Conservation (phyloP, 345 rosid genomes). For the Salix exigua region DNA sequence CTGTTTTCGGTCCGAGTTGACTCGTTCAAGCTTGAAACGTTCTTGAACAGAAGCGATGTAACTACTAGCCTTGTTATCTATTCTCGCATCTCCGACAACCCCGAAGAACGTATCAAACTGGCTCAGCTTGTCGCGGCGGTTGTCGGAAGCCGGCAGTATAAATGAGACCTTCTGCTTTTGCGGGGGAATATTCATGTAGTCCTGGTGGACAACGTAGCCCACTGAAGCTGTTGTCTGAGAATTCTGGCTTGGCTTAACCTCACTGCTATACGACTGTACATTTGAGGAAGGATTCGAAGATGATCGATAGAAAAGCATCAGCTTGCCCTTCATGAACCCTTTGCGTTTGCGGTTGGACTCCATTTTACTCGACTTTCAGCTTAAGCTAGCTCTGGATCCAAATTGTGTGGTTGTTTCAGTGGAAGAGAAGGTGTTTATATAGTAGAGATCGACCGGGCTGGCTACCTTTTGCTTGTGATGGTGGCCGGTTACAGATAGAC, state of each 20-base stretch:
- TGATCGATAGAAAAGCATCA: constrained; percentile 38
- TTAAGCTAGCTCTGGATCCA: neutral
- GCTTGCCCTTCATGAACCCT: constrained; percentile 52
- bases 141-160: constrained; percentile 18
- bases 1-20: constrained; percentile 24
- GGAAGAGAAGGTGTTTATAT: constrained; percentile 16
- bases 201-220: constrained; percentile 27
- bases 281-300: constrained; percentile 27
- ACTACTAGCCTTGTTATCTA: constrained; percentile 44
- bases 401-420: constrained; percentile 12
- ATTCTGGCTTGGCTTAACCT: constrained; percentile 25
- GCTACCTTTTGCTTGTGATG: no score
- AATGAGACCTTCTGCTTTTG: constrained; percentile 40
- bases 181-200: constrained; percentile 26
- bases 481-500: no score
- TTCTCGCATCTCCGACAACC: constrained; percentile 33
- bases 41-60: constrained; percentile 55
- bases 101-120: constrained; percentile 31
- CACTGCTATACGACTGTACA: constrained; percentile 23
- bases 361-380: constrained; percentile 19
- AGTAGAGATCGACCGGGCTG: neutral
- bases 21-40: constrained; percentile 52
- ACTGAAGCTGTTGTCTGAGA: constrained; percentile 19
- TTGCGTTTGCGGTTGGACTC: constrained; percentile 43
- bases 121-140: constrained; percentile 20